Conservation (phyloP, 2,329 filamentous ascomycete genomes). For the Microthyrium microscopicum region DNA sequence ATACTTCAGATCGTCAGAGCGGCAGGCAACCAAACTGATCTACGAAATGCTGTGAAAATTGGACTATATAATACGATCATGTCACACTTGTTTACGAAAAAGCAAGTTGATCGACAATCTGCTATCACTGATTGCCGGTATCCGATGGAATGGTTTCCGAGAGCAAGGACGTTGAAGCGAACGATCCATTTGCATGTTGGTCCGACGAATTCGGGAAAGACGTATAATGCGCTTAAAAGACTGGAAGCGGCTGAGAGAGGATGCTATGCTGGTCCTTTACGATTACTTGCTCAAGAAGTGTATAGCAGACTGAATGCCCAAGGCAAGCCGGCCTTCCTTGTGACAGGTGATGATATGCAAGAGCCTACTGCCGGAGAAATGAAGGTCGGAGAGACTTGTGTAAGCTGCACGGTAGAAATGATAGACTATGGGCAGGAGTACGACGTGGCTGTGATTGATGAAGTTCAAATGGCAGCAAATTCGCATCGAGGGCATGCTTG, state of each 20-base stretch:
- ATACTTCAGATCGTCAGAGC: too few relatives aligned
- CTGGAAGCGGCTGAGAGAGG: constrained; percentile 61
- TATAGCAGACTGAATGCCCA: constrained; percentile 71
- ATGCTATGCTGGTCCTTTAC: constrained; percentile 78
- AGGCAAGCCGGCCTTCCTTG: constrained; percentile 57
- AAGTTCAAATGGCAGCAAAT: constrained; percentile 94
- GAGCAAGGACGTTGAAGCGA: constrained; percentile 61
- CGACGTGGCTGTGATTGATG: constrained; percentile 91
- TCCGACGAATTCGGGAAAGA: constrained; percentile 96
- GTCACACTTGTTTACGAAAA: too few relatives aligned
- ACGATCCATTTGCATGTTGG: constrained; percentile 87
- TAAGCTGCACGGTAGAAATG: constrained; percentile 93
- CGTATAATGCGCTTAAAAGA: constrained; percentile 77
- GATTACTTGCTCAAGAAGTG: constrained; percentile 86
- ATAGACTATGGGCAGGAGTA: constrained; percentile 41
- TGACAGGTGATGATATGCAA: constrained; percentile 64
- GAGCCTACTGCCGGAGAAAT: constrained; percentile 21
- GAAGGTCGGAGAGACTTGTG: too few relatives aligned
- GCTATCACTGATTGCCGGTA: constrained; percentile 65
- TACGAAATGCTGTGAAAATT: too few relatives aligned
- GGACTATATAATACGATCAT: too few relatives aligned
- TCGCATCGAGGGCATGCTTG: constrained; percentile 75
- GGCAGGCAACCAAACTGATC: too few relatives aligned
- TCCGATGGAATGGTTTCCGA: constrained; percentile 84
- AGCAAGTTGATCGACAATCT: constrained; percentile 21